Evolutionary conservation across 2,329 filamentous ascomycete genomes (phyloP).

Genomic region (Cytospora mali): DNA sequence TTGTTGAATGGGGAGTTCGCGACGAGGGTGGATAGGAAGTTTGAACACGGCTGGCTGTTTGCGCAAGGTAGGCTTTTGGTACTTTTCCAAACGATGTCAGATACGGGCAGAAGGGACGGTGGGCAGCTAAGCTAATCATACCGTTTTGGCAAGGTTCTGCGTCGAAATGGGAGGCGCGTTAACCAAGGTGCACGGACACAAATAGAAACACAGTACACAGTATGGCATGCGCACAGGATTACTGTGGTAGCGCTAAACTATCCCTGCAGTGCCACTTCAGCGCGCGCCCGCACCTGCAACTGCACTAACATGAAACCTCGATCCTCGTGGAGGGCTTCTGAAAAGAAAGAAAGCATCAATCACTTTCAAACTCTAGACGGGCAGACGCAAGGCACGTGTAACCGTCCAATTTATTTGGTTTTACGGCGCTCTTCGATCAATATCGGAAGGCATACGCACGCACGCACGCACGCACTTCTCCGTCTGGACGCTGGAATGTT

Average conservation of each 20-base stretch:
- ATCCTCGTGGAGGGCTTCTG: neutral
- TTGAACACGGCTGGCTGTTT: constrained; percentile 14
- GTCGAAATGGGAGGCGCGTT: neutral
- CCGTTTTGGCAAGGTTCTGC: constrained; percentile 1
- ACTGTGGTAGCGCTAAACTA: neutral
- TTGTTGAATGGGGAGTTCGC: constrained; percentile 17
- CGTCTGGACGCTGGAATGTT: constrained; percentile 10
- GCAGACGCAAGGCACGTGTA: neutral
- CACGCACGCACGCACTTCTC: neutral
- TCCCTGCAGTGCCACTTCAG: constrained; percentile 2
- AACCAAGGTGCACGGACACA: neutral
- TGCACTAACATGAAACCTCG: constrained; percentile 10
- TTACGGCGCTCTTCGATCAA: neutral
- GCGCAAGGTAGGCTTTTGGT: constrained; percentile 3
- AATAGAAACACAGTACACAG: neutral
- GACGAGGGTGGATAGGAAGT: too few relatives aligned
- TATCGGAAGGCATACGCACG: neutral
- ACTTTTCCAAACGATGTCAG: constrained; percentile 16
- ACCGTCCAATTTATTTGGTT: neutral
- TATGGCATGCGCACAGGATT: neutral
- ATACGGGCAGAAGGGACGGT: constrained; percentile 10
- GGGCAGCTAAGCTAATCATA: neutral
- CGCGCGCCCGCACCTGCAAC: neutral
- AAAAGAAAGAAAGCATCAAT: neutral
- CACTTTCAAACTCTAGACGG: neutral